Evolutionary conservation across 805 yeast genomes (phyloP).

Genomic region (Monosporozyma servazzii): DNA sequence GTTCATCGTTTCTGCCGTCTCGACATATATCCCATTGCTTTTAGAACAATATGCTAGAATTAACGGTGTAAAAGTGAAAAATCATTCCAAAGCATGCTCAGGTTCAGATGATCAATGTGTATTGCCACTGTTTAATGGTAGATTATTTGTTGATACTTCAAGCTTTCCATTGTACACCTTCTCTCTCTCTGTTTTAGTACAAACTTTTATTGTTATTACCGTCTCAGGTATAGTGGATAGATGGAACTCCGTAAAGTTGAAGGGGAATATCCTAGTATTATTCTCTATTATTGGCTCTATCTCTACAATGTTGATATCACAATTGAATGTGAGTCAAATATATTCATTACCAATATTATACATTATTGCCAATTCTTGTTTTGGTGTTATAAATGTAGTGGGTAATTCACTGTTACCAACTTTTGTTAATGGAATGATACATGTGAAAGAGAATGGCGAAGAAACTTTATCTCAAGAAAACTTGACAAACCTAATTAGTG

Average conservation of each 20-base stretch:
- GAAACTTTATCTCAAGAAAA: constrained; percentile 24
- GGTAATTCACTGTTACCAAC: constrained; percentile 68
- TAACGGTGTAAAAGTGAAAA: constrained; percentile 56
- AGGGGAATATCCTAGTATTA: constrained; percentile 44
- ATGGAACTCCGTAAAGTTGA: constrained; percentile 34
- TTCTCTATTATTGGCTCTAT: constrained; percentile 55
- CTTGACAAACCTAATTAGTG: constrained; percentile 46
- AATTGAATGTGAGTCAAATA: constrained; percentile 22
- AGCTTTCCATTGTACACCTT: constrained; percentile 68
- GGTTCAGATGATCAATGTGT: constrained; percentile 36
- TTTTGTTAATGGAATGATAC: constrained; percentile 38
- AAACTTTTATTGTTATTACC: constrained; percentile 59
- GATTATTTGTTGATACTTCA: constrained; percentile 56
- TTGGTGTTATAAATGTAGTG: constrained; percentile 72
- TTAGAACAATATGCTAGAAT: constrained; percentile 64
- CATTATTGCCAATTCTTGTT: constrained; percentile 55
- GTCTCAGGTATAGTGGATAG: constrained; percentile 69
- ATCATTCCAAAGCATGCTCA: constrained; percentile 49
- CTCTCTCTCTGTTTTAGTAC: constrained; percentile 62
- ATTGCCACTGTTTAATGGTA: constrained; percentile 32
- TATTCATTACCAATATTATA: constrained; percentile 39
- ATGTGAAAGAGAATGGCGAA: neutral
- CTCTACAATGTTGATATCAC: constrained; percentile 40
- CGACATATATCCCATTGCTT: constrained; percentile 66
- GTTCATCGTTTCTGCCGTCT: constrained; percentile 67